A percentile compares a stretch with the other conserved stretches of the same genome.
phyloP scores from a whole-genome alignment of 371 early-diverging fungal species.

The Apophysomyces elegans region DNA sequence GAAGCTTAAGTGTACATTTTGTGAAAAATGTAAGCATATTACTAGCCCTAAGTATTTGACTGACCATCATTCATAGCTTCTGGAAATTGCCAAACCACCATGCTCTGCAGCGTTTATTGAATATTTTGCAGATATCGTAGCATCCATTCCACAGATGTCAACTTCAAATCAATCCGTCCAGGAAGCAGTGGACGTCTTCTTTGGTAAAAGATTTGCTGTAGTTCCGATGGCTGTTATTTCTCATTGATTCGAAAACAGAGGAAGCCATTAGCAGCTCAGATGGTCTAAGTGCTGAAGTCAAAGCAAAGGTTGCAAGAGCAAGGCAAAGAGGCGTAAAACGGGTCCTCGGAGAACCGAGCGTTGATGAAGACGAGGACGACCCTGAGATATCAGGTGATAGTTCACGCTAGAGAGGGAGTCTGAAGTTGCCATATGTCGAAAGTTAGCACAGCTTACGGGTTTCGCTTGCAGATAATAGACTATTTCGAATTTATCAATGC shows the following conservation, averaged over 20 bases:
- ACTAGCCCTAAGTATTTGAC: neutral
- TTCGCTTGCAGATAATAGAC: too few relatives aligned
- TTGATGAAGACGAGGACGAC: neutral
- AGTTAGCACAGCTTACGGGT: too few relatives aligned
- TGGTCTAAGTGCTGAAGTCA: neutral
- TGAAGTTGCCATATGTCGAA: neutral
- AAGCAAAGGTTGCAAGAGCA: constrained; percentile 2
- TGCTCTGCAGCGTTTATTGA: constrained; percentile 52
- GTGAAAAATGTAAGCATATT: constrained; percentile 44
- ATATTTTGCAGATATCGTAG: constrained; percentile 51
- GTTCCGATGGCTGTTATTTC: neutral
- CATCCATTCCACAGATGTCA: constrained; percentile 47
- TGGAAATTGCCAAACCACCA: constrained; percentile 53
- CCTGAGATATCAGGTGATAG: neutral
- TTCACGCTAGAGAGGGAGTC: neutral
- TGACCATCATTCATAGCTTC: constrained; percentile 21
- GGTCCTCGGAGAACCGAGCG: neutral
- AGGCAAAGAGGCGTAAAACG: constrained; percentile 4
- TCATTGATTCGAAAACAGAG: neutral
- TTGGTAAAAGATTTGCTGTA: constrained; percentile 30
- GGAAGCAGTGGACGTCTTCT: constrained; percentile 40
- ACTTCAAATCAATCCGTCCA: constrained; percentile 38
- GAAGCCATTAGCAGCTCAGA: neutral
- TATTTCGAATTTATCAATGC: too few relatives aligned
- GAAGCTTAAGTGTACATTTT: constrained; percentile 63